Evolutionary conservation across 495 filamentous ascomycete species (phyloP).

Genomic region (Daldinia caldariorum): DNA sequence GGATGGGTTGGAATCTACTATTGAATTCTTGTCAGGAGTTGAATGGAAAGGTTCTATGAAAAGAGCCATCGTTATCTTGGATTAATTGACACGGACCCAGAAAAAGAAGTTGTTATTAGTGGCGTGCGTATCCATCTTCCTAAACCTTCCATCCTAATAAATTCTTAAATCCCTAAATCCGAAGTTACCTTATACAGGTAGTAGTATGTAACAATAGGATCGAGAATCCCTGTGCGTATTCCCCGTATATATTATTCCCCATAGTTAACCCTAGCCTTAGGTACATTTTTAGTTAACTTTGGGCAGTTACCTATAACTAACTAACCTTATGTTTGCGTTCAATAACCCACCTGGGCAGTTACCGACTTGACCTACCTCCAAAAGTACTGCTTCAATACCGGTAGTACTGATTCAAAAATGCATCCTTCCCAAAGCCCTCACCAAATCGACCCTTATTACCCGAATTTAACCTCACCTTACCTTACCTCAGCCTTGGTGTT

Average conservation of each 20-base stretch:
- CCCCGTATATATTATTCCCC: background rate
- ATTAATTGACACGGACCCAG: conserved; percentile 7
- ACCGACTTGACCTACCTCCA: no score
- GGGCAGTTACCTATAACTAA: no score
- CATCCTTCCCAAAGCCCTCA: background rate
- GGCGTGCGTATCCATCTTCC: background rate
- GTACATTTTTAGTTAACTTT: no score
- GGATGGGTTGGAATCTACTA: conserved; percentile 7
- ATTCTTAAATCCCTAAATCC: conserved; percentile 7
- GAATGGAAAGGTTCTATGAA: conserved; percentile 3
- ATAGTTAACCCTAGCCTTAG: background rate
- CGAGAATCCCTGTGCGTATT: background rate
- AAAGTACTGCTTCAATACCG: no score
- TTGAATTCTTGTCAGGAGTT: conserved; percentile 13
- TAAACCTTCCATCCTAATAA: background rate
- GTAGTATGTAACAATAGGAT: background rate
- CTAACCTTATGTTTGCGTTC: no score
- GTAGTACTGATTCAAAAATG: background rate
- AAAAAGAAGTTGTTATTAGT: background rate
- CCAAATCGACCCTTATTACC: background rate
- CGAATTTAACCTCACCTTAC: background rate
- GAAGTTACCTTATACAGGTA: background rate
- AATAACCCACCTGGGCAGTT: no score
- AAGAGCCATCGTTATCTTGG: conserved; percentile 7
- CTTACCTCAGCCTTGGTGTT: background rate